Conservation (phyloP, 305 asterid genomes). For the Withania somnifera region DNA sequence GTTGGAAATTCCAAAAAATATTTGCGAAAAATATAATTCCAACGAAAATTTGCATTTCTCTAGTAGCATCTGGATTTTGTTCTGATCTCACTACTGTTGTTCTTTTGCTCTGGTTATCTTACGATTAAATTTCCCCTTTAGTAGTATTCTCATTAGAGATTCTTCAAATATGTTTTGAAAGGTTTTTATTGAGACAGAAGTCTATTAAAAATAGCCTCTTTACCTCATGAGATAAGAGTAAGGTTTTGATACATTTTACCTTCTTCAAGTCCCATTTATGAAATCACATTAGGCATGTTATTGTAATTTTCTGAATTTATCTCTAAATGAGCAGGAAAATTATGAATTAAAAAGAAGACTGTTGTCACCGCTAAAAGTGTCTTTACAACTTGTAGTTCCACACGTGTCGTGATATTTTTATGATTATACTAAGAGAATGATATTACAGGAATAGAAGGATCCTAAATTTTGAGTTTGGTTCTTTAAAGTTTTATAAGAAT, state of each 20-base stretch:
- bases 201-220: not conserved
- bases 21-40: not conserved
- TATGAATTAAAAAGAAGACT: not conserved
- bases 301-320: not conserved
- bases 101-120: not conserved
- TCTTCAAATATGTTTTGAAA: not conserved
- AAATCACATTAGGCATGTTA: not conserved
- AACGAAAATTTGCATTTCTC: not conserved
- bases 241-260: not conserved
- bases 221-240: not conserved
- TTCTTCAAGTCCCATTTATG: not conserved
- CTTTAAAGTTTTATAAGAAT: too few relatives aligned
- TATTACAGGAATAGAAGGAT: too few relatives aligned
- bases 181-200: not conserved
- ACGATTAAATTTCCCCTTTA: not conserved
- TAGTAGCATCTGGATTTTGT: not conserved
- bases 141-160: not conserved
- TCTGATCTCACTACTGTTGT: not conserved
- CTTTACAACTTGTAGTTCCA: not conserved
- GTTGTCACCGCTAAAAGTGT: not conserved
- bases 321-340: not conserved
- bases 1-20: too few relatives aligned
- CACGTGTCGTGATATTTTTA: not conserved
- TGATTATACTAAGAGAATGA: not conserved
- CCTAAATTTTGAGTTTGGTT: too few relatives aligned